Evolutionary conservation across 192 early-diverging fungal species (phyloP).

Genomic region (Spizellomyces sp.): DNA sequence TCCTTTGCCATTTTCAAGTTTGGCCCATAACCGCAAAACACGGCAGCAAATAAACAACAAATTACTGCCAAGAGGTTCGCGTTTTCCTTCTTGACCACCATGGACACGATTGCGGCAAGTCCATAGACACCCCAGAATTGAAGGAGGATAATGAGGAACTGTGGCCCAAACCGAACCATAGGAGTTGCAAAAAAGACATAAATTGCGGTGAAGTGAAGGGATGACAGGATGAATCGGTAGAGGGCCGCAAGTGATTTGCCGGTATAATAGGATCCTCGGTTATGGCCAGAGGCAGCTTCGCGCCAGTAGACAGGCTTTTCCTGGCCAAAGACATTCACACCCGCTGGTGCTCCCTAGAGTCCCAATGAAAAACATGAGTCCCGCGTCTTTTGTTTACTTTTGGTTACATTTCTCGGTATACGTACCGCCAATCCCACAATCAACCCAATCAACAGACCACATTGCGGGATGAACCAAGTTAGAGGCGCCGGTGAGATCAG

Average conservation of each 20-base stretch:
- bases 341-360: conserved; percentile 49
- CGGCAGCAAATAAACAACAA: conserved; percentile 43
- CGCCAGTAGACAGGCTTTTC: conserved; percentile 53
- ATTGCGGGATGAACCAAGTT: conserved; percentile 37
- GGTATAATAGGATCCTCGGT: conserved; percentile 40
- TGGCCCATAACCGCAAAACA: conserved; percentile 56
- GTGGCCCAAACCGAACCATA: conserved; percentile 23
- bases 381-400: too few relatives aligned
- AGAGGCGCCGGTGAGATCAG: conserved; percentile 45
- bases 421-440: conserved; percentile 42
- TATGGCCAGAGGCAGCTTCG: conserved; percentile 51
- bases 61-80: conserved; percentile 43
- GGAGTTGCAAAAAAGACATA: conserved; percentile 44
- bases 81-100: conserved; percentile 47
- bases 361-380: too few relatives aligned
- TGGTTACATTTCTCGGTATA: too few relatives aligned
- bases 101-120: conserved; percentile 42
- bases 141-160: conserved; percentile 43
- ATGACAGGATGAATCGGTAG: conserved; percentile 44
- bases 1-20: conserved; percentile 36
- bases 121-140: conserved; percentile 54
- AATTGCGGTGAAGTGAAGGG: conserved; percentile 47
- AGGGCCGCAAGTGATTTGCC: conserved; percentile 47
- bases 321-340: conserved; percentile 52
- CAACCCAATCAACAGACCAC: conserved; percentile 33